These are phyloP conservation scores for Fusarium transvaalense DNA, from an alignment of 2,329 filamentous ascomycete genomes.

Conservation along the genomic window DNA sequence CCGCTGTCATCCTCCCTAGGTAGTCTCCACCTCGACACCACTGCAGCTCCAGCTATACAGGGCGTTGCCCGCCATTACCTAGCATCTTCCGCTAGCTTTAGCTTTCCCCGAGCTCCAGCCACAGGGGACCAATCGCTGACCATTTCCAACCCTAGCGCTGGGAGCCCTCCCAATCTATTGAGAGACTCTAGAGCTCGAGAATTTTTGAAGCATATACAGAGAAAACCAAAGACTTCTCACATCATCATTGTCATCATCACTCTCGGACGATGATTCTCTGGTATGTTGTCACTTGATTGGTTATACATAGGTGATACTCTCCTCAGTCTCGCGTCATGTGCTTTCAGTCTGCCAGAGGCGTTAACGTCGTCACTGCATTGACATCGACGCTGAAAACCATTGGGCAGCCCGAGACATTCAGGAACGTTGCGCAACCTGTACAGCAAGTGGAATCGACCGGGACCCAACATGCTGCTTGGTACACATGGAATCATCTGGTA, in stretches of 20 bases:
- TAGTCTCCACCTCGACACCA: constrained; percentile 19
- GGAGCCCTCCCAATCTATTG: constrained; percentile 34
- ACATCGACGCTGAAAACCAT: constrained; percentile 27
- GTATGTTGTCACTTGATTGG: neutral
- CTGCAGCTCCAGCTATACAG: constrained; percentile 28
- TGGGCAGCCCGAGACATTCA: constrained; percentile 27
- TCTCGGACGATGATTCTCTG: neutral
- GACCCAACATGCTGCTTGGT: constrained; percentile 13
- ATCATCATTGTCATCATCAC: neutral
- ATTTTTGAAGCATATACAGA: constrained; percentile 10
- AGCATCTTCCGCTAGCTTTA: constrained; percentile 17
- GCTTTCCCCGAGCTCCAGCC: constrained; percentile 25
- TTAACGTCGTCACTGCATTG: constrained; percentile 16
- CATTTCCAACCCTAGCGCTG: constrained; percentile 33
- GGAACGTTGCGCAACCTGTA: constrained; percentile 33
- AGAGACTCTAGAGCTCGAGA: constrained; percentile 14
- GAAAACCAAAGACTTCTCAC: constrained; percentile 4
- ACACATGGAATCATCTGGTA: neutral
- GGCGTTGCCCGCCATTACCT: constrained; percentile 15
- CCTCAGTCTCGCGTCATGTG: constrained; percentile 2
- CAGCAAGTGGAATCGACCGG: constrained; percentile 18
- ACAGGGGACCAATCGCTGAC: constrained; percentile 33
- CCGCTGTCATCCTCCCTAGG: constrained; percentile 33
- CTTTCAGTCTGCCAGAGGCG: neutral
- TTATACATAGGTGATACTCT: neutral